A percentile compares a stretch with the other conserved stretches of the same genome.
These are phyloP conservation scores for Saprolegnia diclina DNA, from an alignment of 352 stramenopile species.

Conservation along the genomic window DNA sequence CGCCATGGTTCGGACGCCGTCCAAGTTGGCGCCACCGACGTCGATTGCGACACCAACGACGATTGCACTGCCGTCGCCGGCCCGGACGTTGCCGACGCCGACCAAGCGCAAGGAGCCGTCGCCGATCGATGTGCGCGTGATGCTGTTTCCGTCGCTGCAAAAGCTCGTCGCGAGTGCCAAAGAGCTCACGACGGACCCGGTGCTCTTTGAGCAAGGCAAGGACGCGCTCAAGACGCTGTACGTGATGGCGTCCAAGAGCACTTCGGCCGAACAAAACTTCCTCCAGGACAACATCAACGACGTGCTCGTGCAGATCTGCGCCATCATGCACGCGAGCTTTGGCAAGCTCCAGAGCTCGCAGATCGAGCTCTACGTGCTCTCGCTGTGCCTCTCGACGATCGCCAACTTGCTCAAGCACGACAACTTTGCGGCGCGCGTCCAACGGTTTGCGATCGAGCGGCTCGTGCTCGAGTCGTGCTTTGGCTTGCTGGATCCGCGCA, in stretches of 20 bases:
- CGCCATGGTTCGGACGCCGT: not conserved
- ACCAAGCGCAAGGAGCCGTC: conserved; percentile 4
- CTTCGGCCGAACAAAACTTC: conserved; percentile 57
- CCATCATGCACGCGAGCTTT: conserved; percentile 70
- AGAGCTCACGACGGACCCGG: conserved; percentile 54
- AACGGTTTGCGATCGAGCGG: conserved; percentile 70
- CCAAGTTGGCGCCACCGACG: not conserved
- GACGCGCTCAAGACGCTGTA: conserved; percentile 78
- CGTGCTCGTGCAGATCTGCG: conserved; percentile 63
- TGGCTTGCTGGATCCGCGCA: conserved; percentile 64
- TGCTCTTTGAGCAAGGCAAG: conserved; percentile 51
- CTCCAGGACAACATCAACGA: conserved; percentile 73
- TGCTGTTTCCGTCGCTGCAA: conserved; percentile 64
- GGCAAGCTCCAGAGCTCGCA: conserved; percentile 35
- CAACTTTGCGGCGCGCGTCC: conserved; percentile 45
- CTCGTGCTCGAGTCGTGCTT: conserved; percentile 67
- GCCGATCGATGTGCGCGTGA: conserved; percentile 28
- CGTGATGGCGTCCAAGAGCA: conserved; percentile 55
- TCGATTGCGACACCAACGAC: conserved; percentile 21
- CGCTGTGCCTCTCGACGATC: conserved; percentile 63
- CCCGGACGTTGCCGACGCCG: not conserved
- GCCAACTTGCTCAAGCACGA: conserved; percentile 54
- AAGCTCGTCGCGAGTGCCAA: conserved; percentile 34
- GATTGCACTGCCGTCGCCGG: not conserved
- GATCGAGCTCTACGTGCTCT: conserved; percentile 44